Percentiles rank a stretch among this genome's conserved stretches.
Evolutionary conservation across 2,329 filamentous ascomycete species (phyloP).

Genomic region (Aspergillus sojae): DNA sequence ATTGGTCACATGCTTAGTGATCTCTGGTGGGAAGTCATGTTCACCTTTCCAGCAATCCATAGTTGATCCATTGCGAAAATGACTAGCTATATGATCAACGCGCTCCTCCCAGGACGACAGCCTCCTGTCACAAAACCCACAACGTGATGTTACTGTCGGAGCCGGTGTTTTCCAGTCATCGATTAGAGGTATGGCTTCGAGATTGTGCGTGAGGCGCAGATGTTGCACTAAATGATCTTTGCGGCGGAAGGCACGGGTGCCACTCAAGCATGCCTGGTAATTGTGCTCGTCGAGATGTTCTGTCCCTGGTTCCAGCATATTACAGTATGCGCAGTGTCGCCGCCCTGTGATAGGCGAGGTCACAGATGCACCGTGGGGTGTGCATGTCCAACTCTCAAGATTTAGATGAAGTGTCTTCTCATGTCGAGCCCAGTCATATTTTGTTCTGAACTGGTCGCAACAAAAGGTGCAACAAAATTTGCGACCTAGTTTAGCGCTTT

Average conservation of each 20-base stretch:
- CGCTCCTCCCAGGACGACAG: slow-evolving; percentile 55
- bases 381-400: slow-evolving; percentile 24
- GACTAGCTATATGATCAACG: slow-evolving; percentile 53
- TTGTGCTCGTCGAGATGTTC: slow-evolving; percentile 55
- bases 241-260: slow-evolving; percentile 54
- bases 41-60: slow-evolving; percentile 60
- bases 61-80: slow-evolving; percentile 53
- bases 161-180: slow-evolving; percentile 32
- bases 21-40: slow-evolving; percentile 42
- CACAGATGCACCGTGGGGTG: slow-evolving; percentile 20
- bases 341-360: slow-evolving; percentile 11
- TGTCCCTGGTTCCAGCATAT: slow-evolving; percentile 46
- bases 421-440: slow-evolving; percentile 29
- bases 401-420: slow-evolving; percentile 28
- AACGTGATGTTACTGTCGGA: slow-evolving; percentile 51
- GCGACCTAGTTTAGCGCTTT: not conserved
- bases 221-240: slow-evolving; percentile 60
- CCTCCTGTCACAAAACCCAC: slow-evolving; percentile 53
- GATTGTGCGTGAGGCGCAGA: slow-evolving; percentile 52
- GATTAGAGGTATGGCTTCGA: slow-evolving; percentile 34
- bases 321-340: slow-evolving; percentile 53
- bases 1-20: slow-evolving; percentile 20
- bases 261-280: slow-evolving; percentile 50
- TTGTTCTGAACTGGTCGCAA: slow-evolving; percentile 28
- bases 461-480: slow-evolving; percentile 29